These are phyloP conservation scores for Pyricularia pennisetigena DNA, from an alignment of 2,329 filamentous ascomycete genomes.

Conservation along the genomic window DNA sequence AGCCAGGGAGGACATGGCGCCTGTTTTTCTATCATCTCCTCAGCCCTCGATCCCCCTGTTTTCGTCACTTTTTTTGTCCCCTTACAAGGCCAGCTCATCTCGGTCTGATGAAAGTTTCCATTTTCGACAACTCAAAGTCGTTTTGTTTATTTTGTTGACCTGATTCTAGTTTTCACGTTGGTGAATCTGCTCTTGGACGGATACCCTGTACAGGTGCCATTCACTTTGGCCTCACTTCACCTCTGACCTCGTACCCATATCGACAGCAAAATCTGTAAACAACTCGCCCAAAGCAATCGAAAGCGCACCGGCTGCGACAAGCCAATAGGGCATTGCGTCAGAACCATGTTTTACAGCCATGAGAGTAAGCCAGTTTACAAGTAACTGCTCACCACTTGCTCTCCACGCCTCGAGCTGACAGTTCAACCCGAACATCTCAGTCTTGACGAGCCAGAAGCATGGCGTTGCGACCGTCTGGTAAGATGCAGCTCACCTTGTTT, in stretches of 20 bases:
- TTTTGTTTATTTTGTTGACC: background rate
- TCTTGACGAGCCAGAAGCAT: conserved; percentile 79
- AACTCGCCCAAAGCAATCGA: background rate
- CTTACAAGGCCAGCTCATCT: background rate
- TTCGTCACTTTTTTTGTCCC: background rate
- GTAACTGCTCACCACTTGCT: conserved; percentile 8
- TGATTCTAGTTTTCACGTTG: background rate
- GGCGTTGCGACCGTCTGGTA: conserved; percentile 94
- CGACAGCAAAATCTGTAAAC: background rate
- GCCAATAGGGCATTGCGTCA: background rate
- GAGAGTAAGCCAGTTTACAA: conserved; percentile 56
- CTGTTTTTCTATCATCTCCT: background rate
- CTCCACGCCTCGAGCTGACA: conserved; percentile 10
- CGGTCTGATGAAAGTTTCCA: background rate
- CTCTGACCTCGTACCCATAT: background rate
- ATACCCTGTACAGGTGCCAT: background rate
- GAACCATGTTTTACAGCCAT: conserved; percentile 57
- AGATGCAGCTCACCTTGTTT: conserved; percentile 14
- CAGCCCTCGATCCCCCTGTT: background rate
- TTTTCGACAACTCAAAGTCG: background rate
- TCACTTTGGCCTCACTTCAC: background rate
- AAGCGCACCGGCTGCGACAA: background rate
- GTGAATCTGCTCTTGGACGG: background rate
- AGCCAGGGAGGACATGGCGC: background rate
- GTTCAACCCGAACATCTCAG: conserved; percentile 22